Evolutionary conservation across 176 grass and related monocot genomes (phyloP).

Genomic region (Sorghum bicolor): DNA sequence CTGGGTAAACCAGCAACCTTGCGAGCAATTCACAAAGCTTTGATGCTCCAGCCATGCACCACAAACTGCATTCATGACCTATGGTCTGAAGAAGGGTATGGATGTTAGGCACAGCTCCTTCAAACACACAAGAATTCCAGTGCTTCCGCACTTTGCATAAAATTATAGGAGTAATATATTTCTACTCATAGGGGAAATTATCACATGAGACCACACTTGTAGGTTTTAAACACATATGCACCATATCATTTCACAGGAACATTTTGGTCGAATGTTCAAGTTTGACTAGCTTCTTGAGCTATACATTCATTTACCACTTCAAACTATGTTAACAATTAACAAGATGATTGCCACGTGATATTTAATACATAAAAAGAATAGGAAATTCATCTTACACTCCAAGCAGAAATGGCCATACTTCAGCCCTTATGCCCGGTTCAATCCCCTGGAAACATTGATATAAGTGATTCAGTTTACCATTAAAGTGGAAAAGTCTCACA

Average conservation of each 20-base stretch:
- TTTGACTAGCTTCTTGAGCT: slow-evolving; percentile 10
- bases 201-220: neutral
- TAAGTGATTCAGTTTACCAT: slow-evolving; percentile 22
- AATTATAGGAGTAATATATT: neutral
- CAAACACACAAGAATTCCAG: neutral
- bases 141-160: neutral
- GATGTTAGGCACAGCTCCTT: neutral
- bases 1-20: neutral
- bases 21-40: neutral
- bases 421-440: slow-evolving; percentile 72
- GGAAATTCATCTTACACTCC: slow-evolving; percentile 65
- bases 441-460: slow-evolving; percentile 64
- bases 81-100: neutral
- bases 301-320: slow-evolving; percentile 5
- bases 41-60: neutral
- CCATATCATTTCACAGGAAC: slow-evolving; percentile 2
- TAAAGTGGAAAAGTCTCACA: slow-evolving; percentile 8
- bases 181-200: neutral
- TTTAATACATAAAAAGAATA: slow-evolving; percentile 24
- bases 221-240: neutral
- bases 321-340: slow-evolving; percentile 1
- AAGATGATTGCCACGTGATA: slow-evolving; percentile 1
- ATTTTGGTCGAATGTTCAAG: neutral
- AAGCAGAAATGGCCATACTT: slow-evolving; percentile 98
- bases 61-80: neutral